phyloP scores from a whole-genome alignment of 805 yeast species.

The Sungouiella thailandica region DNA sequence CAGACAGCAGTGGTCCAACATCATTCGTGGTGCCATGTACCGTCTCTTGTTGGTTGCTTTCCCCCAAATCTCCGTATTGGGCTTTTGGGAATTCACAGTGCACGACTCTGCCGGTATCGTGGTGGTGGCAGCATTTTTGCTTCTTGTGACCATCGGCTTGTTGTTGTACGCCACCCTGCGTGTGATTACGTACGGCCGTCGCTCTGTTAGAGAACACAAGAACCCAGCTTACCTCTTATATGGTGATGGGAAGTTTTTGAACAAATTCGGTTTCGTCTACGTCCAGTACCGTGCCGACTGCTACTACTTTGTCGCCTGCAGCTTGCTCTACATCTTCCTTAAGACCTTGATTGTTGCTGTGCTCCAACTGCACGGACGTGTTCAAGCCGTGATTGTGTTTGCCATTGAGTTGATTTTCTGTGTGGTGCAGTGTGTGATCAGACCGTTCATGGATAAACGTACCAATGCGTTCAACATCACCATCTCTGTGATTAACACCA shows the following conservation, averaged over 20 bases:
- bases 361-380: conserved; percentile 74
- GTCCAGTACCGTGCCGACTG: conserved; percentile 85
- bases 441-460: conserved; percentile 93
- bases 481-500: conserved; percentile 70
- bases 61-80: conserved; percentile 77
- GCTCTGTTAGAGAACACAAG: conserved; percentile 65
- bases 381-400: conserved; percentile 74
- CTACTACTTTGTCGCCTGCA: conserved; percentile 74
- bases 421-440: conserved; percentile 55
- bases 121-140: conserved; percentile 71
- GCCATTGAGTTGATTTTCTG: conserved; percentile 71
- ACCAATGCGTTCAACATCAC: conserved; percentile 91
- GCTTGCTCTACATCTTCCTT: conserved; percentile 60
- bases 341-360: conserved; percentile 85
- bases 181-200: conserved; percentile 70
- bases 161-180: conserved; percentile 68
- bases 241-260: conserved; percentile 76
- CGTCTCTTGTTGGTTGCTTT: conserved; percentile 78
- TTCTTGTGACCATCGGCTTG: conserved; percentile 52
- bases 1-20: conserved; percentile 76
- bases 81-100: conserved; percentile 85
- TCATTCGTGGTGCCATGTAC: conserved; percentile 84
- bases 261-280: conserved; percentile 88
- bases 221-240: conserved; percentile 90
- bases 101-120: conserved; percentile 80